Evolutionary conservation across 2,329 filamentous ascomycete species (phyloP).

Genomic region (Epicoccum sorghinum): DNA sequence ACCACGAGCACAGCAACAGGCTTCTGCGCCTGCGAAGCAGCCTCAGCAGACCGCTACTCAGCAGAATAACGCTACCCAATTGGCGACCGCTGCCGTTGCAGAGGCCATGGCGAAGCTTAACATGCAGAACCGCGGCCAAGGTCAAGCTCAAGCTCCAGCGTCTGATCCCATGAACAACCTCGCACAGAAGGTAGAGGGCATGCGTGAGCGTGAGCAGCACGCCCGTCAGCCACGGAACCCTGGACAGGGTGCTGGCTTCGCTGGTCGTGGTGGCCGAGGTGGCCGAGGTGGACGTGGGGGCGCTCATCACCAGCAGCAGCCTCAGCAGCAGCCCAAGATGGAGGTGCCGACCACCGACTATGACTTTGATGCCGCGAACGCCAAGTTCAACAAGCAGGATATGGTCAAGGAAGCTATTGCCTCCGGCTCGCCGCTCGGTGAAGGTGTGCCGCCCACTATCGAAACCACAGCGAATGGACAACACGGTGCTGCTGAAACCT

Average conservation of each 20-base stretch:
- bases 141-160: conserved; percentile 30
- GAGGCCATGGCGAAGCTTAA: conserved; percentile 77
- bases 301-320: conserved; percentile 35
- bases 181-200: conserved; percentile 76
- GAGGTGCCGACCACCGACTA: conserved; percentile 91
- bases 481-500: conserved; percentile 43
- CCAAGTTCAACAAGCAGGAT: conserved; percentile 88
- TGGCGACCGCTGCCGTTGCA: conserved; percentile 78
- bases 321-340: conserved; percentile 66
- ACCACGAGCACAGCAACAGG: conserved; percentile 46
- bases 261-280: conserved; percentile 51
- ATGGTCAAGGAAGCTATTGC: conserved; percentile 88
- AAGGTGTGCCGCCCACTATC: conserved; percentile 45
- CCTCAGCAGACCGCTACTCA: conserved; percentile 32
- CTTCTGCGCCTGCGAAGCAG: conserved; percentile 50
- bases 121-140: conserved; percentile 35
- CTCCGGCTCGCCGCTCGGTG: conserved; percentile 70
- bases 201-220: conserved; percentile 69
- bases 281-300: conserved; percentile 57
- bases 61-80: conserved; percentile 70
- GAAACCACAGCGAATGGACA: conserved; percentile 47
- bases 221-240: conserved; percentile 57
- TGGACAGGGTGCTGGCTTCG: conserved; percentile 47
- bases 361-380: conserved; percentile 85
- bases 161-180: conserved; percentile 69